Percentiles rank a stretch among this genome's conserved stretches.
Conservation (phyloP, 805 yeast genomes). For the Wickerhamiella parazyma region DNA sequence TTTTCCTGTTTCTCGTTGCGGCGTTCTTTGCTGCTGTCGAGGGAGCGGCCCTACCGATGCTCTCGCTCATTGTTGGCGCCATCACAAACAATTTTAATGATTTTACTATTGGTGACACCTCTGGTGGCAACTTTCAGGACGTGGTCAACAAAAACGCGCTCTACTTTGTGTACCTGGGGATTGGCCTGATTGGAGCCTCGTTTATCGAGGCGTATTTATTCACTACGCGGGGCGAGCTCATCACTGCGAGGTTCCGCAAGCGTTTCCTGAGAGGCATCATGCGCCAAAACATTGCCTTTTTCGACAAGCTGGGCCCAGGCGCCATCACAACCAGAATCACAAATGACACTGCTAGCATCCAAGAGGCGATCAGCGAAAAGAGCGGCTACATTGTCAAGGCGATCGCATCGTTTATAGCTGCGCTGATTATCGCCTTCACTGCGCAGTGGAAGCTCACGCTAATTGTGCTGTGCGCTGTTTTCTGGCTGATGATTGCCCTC, state of each 20-base stretch:
- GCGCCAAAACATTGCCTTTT: slow-evolving; percentile 31
- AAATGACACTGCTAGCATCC: slow-evolving; percentile 29
- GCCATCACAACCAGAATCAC: slow-evolving; percentile 32
- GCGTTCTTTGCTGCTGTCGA: slow-evolving; percentile 25
- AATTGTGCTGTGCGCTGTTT: slow-evolving; percentile 26
- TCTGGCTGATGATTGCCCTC: slow-evolving; percentile 20
- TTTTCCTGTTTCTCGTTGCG: slow-evolving; percentile 23
- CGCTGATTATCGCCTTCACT: slow-evolving; percentile 26
- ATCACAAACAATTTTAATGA: slow-evolving; percentile 27
- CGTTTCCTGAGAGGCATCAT: slow-evolving; percentile 27
- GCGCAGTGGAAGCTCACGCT: slow-evolving; percentile 27
- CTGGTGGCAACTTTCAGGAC: slow-evolving; percentile 24
- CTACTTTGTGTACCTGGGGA: slow-evolving; percentile 29
- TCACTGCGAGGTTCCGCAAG: slow-evolving; percentile 30
- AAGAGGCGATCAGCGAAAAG: slow-evolving; percentile 33
- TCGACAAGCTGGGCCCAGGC: slow-evolving; percentile 32
- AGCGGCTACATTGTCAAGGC: slow-evolving; percentile 29
- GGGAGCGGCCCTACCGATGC: slow-evolving; percentile 32
- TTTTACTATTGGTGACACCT: slow-evolving; percentile 18
- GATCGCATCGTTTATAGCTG: slow-evolving; percentile 28
- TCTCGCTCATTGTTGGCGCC: slow-evolving; percentile 30
- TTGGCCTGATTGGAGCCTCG: slow-evolving; percentile 26
- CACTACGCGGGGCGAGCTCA: slow-evolving; percentile 30
- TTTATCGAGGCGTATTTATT: slow-evolving; percentile 26
- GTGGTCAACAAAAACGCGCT: slow-evolving; percentile 26